Evolutionary conservation across 805 yeast genomes (phyloP).

Genomic region (Sporopachydermia quercuum): DNA sequence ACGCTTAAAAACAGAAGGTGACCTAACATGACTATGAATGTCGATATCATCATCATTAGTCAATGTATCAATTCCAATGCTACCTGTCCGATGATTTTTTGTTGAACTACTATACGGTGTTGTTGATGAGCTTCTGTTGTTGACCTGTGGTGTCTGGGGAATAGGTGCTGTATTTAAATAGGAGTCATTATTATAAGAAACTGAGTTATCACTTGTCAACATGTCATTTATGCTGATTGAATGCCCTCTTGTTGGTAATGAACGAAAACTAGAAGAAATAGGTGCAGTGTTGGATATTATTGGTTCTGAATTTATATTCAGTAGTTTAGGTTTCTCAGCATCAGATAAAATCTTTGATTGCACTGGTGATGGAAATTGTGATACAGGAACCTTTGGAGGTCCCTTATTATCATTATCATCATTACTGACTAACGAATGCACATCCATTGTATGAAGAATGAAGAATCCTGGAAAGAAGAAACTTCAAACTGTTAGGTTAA

Average conservation of each 20-base stretch:
- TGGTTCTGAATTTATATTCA: no score
- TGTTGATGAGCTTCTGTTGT: not conserved
- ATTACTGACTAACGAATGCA: not conserved
- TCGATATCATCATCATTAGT: constrained; percentile 1
- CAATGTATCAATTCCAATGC: not conserved
- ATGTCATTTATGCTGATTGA: not conserved
- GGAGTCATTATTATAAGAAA: no score
- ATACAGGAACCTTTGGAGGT: no score
- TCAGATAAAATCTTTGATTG: no score
- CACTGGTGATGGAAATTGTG: no score
- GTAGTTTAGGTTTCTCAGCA: no score
- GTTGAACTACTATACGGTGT: not conserved
- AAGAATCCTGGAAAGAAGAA: no score
- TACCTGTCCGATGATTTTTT: not conserved
- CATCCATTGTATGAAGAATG: not conserved
- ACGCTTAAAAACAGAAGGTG: not conserved
- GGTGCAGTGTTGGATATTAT: no score
- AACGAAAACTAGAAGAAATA: no score
- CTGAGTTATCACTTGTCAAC: constrained; percentile 1
- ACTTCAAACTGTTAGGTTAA: no score
- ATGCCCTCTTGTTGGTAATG: not conserved
- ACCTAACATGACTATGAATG: not conserved
- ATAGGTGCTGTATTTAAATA: no score
- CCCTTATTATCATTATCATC: not conserved
- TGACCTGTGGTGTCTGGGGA: not conserved